Evolutionary conservation across 495 filamentous ascomycete genomes (phyloP).

Genomic region (Neurospora sp.): DNA sequence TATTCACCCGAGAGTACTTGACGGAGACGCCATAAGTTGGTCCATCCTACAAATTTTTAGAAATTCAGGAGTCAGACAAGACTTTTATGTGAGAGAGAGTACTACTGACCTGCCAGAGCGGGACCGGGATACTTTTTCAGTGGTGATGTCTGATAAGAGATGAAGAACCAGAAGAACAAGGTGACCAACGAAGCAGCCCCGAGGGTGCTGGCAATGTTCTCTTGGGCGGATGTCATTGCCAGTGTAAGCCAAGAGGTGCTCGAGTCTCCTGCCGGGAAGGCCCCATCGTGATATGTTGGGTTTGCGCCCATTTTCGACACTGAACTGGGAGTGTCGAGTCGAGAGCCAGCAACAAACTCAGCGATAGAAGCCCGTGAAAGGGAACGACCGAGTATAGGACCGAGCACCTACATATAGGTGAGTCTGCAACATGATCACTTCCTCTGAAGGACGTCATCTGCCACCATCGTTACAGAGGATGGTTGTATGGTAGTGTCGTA

Average conservation of each 20-base stretch:
- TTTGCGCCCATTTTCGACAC: background rate
- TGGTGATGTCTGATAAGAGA: constrained; percentile 15
- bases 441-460: too few relatives aligned
- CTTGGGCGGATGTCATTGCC: background rate
- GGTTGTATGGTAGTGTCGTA: too few relatives aligned
- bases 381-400: too few relatives aligned
- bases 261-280: background rate
- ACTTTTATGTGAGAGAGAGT: background rate
- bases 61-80: background rate
- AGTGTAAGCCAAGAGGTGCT: background rate
- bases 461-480: too few relatives aligned
- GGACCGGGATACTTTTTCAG: constrained; percentile 25
- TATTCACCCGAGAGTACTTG: constrained; percentile 17
- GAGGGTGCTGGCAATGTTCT: background rate
- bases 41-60: constrained; percentile 15
- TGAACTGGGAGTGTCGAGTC: background rate
- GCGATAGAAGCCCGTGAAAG: too few relatives aligned
- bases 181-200: background rate
- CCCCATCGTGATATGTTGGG: background rate
- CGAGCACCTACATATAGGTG: too few relatives aligned
- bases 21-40: constrained; percentile 21
- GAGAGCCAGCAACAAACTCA: background rate
- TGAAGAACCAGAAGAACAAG: constrained; percentile 17
- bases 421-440: too few relatives aligned
- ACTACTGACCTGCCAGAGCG: constrained; percentile 15